phyloP scores from a whole-genome alignment of 139 green algal species.

The Zygnema cylindricum region DNA sequence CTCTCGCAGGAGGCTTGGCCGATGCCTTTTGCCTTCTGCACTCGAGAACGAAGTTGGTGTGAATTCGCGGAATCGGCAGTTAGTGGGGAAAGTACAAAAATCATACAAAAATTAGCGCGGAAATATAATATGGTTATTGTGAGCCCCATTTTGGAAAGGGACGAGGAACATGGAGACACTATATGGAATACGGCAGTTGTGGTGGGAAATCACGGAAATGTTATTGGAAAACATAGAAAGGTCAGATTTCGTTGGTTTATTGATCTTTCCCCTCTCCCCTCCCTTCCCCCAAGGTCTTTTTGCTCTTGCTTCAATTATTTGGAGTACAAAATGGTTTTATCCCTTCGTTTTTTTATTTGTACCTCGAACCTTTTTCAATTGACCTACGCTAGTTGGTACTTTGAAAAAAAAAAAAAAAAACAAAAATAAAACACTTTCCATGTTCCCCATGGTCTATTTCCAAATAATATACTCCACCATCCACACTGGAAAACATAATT shows the following conservation, averaged over 20 bases:
- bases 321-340: no score
- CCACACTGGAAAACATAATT: no score
- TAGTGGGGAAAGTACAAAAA: conserved; percentile 54
- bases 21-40: conserved; percentile 98
- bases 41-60: conserved; percentile 88
- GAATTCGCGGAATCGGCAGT: conserved; percentile 88
- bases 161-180: conserved; percentile 77
- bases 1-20: conserved; percentile 80
- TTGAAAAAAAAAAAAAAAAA: no score
- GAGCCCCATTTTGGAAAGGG: conserved; percentile 81
- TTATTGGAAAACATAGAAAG: conserved; percentile 66
- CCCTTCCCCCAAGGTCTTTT: no score
- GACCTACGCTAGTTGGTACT: no score
- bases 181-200: conserved; percentile 99
- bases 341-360: no score
- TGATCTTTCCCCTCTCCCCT: no score
- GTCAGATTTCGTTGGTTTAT: conserved; percentile 3
- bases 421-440: no score
- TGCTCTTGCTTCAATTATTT: no score
- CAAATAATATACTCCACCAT: no score
- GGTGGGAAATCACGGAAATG: conserved; percentile 82
- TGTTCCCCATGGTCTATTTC: no score
- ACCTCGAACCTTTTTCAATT: no score
- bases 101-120: conserved; percentile 67
- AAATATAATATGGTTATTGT: conserved; percentile 89